phyloP scores from a whole-genome alignment of 441 rosid genomes.

The Daphne laureola region DNA sequence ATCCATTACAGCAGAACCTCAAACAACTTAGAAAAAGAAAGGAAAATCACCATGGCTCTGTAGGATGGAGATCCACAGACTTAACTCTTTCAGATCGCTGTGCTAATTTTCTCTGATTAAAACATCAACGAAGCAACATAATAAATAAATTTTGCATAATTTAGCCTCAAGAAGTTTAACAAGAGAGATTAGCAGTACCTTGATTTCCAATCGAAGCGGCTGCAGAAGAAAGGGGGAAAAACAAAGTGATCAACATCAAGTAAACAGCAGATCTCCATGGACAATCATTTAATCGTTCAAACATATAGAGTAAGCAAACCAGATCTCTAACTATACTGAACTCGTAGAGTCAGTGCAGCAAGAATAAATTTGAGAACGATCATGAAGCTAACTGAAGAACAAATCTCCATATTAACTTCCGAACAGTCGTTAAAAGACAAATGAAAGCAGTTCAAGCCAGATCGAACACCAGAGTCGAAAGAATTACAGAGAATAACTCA shows the following conservation, averaged over 20 bases:
- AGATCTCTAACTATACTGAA: conserved; percentile 30
- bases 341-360: not conserved
- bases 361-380: too few species aligned
- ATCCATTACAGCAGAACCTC: too few species aligned
- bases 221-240: conserved; percentile 21
- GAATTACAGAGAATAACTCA: conserved; percentile 31
- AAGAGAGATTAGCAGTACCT: conserved; percentile 28
- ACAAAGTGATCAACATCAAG: conserved; percentile 13
- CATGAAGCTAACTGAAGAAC: too few species aligned
- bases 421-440: conserved; percentile 17
- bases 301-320: conserved; percentile 9
- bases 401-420: not conserved
- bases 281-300: conserved; percentile 8
- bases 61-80: conserved; percentile 83
- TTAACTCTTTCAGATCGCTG: conserved; percentile 86
- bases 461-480: conserved; percentile 35
- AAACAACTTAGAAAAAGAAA: not conserved
- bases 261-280: conserved; percentile 15
- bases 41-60: conserved; percentile 73
- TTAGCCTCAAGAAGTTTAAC: conserved; percentile 1
- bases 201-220: conserved; percentile 74
- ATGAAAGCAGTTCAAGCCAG: conserved; percentile 39
- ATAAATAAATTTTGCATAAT: conserved; percentile 9
- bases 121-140: conserved; percentile 14
- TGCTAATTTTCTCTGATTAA: conserved; percentile 59